These are phyloP conservation scores for Debaryomyces hansenii DNA, from an alignment of 805 yeast species.

Conservation along the genomic window DNA sequence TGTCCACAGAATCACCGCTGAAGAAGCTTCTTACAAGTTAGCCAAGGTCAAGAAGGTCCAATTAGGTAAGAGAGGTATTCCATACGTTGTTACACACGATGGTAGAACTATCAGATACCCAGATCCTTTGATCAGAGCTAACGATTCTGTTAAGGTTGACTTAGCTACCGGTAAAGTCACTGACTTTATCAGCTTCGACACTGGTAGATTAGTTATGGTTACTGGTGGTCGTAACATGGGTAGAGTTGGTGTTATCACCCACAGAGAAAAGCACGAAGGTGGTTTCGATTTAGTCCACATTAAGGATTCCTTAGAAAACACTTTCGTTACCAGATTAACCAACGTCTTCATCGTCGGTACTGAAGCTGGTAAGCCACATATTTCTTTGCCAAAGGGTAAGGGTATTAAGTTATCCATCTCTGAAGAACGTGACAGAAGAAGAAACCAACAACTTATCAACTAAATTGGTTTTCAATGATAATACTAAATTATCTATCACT, in stretches of 20 bases:
- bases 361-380: conserved; percentile 41
- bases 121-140: conserved; percentile 93
- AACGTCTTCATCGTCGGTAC: conserved; percentile 43
- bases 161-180: conserved; percentile 93
- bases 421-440: conserved; percentile 47
- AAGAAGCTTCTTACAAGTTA: conserved; percentile 97
- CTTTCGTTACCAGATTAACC: conserved; percentile 42
- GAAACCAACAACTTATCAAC: conserved; percentile 36
- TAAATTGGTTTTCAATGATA: conserved; percentile 9
- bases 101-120: conserved; percentile 99
- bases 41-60: conserved; percentile 98
- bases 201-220: conserved; percentile 43
- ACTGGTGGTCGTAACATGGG: conserved; percentile 47
- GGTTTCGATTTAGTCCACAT: conserved; percentile 45
- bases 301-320: conserved; percentile 41
- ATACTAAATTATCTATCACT: no score
- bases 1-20: conserved; percentile 98
- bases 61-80: conserved; percentile 97
- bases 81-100: conserved; percentile 98
- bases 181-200: conserved; percentile 39
- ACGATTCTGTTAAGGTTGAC: conserved; percentile 97
- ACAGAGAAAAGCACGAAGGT: conserved; percentile 45
- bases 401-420: conserved; percentile 44
- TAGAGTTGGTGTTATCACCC: conserved; percentile 42
- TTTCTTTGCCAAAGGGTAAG: conserved; percentile 46